Conservation (phyloP, 176 grass and related monocot species). For the Saccharum spontaneum region DNA sequence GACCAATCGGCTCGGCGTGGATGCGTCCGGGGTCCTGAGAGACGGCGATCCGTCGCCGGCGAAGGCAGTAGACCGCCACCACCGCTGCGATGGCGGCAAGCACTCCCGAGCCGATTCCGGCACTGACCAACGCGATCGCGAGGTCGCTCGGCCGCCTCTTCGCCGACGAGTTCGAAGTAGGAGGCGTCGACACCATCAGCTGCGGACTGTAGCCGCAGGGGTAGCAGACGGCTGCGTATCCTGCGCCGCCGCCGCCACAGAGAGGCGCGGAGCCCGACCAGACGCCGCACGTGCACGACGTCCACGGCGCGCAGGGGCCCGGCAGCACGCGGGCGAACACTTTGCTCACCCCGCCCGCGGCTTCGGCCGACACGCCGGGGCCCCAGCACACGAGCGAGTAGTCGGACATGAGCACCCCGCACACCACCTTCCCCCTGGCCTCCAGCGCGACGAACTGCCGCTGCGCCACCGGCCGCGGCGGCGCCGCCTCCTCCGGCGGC, state of each 20-base stretch:
- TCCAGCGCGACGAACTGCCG: constrained; percentile 78
- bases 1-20: constrained; percentile 35
- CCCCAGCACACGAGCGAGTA: constrained; percentile 91
- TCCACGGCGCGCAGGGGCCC: constrained; percentile 51
- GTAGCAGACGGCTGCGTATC: constrained; percentile 52
- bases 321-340: constrained; percentile 80
- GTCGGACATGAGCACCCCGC: constrained; percentile 79
- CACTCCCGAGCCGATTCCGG: constrained; percentile 33
- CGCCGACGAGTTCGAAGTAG: constrained; percentile 22
- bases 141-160: constrained; percentile 31
- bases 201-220: constrained; percentile 47
- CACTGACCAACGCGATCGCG: constrained; percentile 35
- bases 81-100: neutral
- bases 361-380: neutral
- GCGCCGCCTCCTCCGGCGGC: constrained; percentile 43
- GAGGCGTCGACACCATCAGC: neutral
- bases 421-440: constrained; percentile 59
- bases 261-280: constrained; percentile 60
- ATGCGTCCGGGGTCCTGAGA: constrained; percentile 51
- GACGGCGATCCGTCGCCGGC: neutral
- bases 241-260: neutral
- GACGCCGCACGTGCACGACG: constrained; percentile 63
- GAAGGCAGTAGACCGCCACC: neutral
- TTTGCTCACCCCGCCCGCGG: constrained; percentile 1
- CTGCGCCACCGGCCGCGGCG: constrained; percentile 20